Conservation (phyloP, 192 early-diverging fungal species). For the Gonapodya prolifera region DNA sequence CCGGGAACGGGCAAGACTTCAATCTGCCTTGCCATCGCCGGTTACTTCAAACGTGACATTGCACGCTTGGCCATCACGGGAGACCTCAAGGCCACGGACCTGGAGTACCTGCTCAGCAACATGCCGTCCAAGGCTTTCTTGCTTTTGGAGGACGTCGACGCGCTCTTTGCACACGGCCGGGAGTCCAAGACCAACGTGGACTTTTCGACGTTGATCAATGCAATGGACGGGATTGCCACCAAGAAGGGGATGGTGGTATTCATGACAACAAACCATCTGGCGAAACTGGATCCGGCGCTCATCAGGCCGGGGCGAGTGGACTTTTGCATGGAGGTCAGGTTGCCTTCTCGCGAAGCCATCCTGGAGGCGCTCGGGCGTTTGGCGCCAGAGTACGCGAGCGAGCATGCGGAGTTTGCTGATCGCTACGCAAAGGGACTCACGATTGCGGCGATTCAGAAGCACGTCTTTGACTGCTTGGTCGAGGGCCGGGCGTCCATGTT, state of each 20-base stretch:
- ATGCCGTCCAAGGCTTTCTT: slow-evolving; percentile 28
- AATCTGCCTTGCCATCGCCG: slow-evolving; percentile 31
- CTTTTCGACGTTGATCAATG: slow-evolving; percentile 31
- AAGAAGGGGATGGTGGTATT: slow-evolving; percentile 34
- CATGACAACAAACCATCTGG: slow-evolving; percentile 33
- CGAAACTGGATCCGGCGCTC: slow-evolving; percentile 28
- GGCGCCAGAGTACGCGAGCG: slow-evolving; percentile 63
- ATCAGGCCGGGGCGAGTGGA: slow-evolving; percentile 39
- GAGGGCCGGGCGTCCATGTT: slow-evolving; percentile 77
- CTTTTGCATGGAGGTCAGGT: too few relatives aligned
- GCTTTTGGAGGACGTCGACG: slow-evolving; percentile 37
- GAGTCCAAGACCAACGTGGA: slow-evolving; percentile 20
- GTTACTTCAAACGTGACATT: slow-evolving; percentile 31
- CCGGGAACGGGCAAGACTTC: too few relatives aligned
- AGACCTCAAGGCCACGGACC: slow-evolving; percentile 22
- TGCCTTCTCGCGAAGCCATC: slow-evolving; percentile 32
- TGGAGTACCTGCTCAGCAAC: slow-evolving; percentile 45
- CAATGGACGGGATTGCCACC: slow-evolving; percentile 33
- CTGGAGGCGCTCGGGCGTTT: slow-evolving; percentile 23
- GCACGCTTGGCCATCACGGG: slow-evolving; percentile 25
- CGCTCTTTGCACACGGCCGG: slow-evolving; percentile 32
- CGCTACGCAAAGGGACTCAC: slow-evolving; percentile 51
- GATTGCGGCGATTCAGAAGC: too few relatives aligned
- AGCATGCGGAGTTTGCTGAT: slow-evolving; percentile 40
- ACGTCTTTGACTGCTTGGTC: too few relatives aligned